phyloP scores from a whole-genome alignment of 2,329 filamentous ascomycete genomes.

The Beauveria medogensis region DNA sequence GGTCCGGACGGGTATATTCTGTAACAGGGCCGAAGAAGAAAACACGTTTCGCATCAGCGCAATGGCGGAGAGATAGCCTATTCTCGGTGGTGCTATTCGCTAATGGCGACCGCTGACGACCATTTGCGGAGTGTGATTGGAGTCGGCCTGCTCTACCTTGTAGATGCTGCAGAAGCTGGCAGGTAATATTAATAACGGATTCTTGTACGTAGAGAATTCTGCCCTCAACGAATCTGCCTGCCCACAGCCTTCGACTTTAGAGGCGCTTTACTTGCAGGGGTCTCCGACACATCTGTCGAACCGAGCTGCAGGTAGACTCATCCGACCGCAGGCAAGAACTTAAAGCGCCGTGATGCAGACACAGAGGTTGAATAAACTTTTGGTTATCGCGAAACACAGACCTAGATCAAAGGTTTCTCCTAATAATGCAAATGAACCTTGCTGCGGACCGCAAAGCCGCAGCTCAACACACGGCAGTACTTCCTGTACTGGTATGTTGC shows the following conservation, averaged over 20 bases:
- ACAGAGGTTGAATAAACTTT: neutral
- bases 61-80: neutral
- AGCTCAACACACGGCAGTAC: neutral
- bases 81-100: neutral
- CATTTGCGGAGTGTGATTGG: too few species aligned
- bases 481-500: neutral
- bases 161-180: neutral
- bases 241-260: neutral
- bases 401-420: neutral
- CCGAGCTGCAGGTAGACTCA: neutral
- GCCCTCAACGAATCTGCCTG: neutral
- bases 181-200: too few species aligned
- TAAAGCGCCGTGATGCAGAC: neutral
- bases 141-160: neutral
- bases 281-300: neutral
- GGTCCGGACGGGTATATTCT: too few species aligned
- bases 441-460: neutral
- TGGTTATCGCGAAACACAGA: neutral
- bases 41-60: neutral
- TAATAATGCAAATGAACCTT: neutral
- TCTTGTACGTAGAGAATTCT: too few species aligned
- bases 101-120: too few species aligned
- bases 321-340: neutral
- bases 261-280: neutral
- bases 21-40: neutral